Conservation (phyloP, 2,329 filamentous ascomycete species). For the Macroventuria anomochaeta region DNA sequence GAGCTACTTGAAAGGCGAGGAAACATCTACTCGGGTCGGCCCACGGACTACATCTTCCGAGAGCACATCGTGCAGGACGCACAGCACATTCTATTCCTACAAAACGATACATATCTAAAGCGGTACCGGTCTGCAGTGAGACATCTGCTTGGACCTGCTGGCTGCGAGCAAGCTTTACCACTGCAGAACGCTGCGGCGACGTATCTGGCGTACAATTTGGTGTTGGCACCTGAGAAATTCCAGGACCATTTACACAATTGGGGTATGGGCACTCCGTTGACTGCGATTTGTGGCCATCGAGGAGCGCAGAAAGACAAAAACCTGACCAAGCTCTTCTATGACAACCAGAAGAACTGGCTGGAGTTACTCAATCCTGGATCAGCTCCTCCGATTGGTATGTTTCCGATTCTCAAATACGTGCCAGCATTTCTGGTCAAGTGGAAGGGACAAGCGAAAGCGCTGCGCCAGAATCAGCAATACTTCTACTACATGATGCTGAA, state of each 20-base stretch:
- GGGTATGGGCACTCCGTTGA: slow-evolving; percentile 4
- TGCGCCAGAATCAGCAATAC: slow-evolving; percentile 1
- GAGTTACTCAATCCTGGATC: background rate
- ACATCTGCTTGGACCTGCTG: slow-evolving; percentile 27
- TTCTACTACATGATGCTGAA: slow-evolving; percentile 7
- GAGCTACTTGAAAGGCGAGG: slow-evolving; percentile 62
- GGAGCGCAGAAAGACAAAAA: slow-evolving; percentile 6
- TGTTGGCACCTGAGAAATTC: slow-evolving; percentile 37
- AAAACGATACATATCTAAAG: background rate
- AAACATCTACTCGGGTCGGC: slow-evolving; percentile 55
- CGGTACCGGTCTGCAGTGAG: slow-evolving; percentile 1
- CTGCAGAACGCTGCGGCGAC: slow-evolving; percentile 51
- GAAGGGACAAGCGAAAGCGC: background rate
- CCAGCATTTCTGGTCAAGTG: background rate
- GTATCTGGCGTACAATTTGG: slow-evolving; percentile 32
- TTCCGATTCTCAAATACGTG: slow-evolving; percentile 4
- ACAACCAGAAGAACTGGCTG: slow-evolving; percentile 10
- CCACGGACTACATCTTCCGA: slow-evolving; percentile 12
- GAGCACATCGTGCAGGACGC: slow-evolving; percentile 49
- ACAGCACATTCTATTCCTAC: background rate
- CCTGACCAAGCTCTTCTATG: slow-evolving; percentile 2
- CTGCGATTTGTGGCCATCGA: slow-evolving; percentile 4
- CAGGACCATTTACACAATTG: slow-evolving; percentile 5
- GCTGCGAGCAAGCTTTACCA: slow-evolving; percentile 45
- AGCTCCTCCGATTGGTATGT: slow-evolving; percentile 7